Conservation (phyloP, 2,329 filamentous ascomycete genomes). For the Ophioceras dolichostomum region DNA sequence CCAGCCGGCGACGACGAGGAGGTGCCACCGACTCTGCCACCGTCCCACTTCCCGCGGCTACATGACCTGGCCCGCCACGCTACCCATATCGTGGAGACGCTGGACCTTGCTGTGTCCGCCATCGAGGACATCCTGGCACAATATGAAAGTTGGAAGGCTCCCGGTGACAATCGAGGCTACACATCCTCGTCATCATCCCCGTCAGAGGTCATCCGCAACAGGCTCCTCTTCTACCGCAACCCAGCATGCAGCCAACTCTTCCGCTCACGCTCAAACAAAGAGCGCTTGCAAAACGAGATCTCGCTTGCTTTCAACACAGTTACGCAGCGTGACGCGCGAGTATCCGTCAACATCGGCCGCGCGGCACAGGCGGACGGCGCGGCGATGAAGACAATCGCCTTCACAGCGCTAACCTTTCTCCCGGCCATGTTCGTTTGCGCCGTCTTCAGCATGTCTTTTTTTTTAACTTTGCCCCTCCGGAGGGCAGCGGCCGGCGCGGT, state of each 20-base stretch:
- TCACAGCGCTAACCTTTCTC: conserved; percentile 34
- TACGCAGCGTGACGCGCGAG: conserved; percentile 24
- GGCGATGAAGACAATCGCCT: conserved; percentile 37
- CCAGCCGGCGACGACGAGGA: no score
- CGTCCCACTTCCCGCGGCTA: neutral
- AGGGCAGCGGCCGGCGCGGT: conserved; percentile 10
- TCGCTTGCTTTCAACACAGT: conserved; percentile 34
- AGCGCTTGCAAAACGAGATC: conserved; percentile 41
- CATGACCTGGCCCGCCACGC: conserved; percentile 21
- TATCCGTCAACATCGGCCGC: conserved; percentile 24
- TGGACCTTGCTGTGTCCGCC: conserved; percentile 16
- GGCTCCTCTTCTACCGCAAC: conserved; percentile 19
- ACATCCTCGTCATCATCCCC: no score
- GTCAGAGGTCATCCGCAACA: conserved; percentile 1
- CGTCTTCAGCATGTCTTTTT: conserved; percentile 33
- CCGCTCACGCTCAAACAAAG: conserved; percentile 24
- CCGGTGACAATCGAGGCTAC: no score
- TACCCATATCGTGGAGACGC: conserved; percentile 30
- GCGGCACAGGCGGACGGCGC: conserved; percentile 31
- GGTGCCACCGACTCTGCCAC: no score
- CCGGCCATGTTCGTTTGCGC: conserved; percentile 37
- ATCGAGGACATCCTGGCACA: conserved; percentile 11
- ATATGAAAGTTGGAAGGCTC: no score
- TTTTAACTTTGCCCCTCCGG: conserved; percentile 20
- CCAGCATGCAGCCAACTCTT: conserved; percentile 20